Evolutionary conservation across 176 grass and related monocot species (phyloP).

Genomic region (Oropetium thomaeum): DNA sequence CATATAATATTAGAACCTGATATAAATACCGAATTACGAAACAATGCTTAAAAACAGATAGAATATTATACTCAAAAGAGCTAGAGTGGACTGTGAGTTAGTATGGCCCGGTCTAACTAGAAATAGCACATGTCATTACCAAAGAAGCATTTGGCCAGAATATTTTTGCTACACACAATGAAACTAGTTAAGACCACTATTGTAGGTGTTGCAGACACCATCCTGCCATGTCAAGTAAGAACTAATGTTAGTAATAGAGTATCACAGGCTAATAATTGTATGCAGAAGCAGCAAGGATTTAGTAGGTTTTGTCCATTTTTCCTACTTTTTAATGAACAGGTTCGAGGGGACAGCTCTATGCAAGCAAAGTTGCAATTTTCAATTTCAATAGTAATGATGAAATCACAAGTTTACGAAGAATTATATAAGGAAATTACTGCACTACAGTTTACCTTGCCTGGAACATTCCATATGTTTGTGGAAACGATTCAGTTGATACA

Average conservation of each 20-base stretch:
- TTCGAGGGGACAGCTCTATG: not conserved
- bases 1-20: constrained; percentile 17
- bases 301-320: not conserved
- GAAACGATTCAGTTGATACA: constrained; percentile 33
- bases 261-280: constrained; percentile 11
- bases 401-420: not conserved
- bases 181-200: not conserved
- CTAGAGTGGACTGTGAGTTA: not conserved
- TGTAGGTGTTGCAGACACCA: constrained; percentile 8
- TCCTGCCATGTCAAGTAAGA: not conserved
- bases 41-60: not conserved
- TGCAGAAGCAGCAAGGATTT: not conserved
- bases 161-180: not conserved
- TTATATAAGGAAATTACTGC: constrained; percentile 6
- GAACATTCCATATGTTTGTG: constrained; percentile 50
- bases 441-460: constrained; percentile 38
- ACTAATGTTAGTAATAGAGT: constrained; percentile 9
- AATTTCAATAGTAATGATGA: constrained; percentile 6
- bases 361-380: not conserved
- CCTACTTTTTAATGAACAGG: not conserved
- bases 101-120: not conserved
- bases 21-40: constrained; percentile 16
- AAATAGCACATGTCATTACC: constrained; percentile 3
- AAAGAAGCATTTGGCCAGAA: not conserved
- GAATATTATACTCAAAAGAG: not conserved